Base-by-base conservation (phyloP, 1,284 basidiomycete genomes). In the Pseudozyma hubeiensis region DNA sequence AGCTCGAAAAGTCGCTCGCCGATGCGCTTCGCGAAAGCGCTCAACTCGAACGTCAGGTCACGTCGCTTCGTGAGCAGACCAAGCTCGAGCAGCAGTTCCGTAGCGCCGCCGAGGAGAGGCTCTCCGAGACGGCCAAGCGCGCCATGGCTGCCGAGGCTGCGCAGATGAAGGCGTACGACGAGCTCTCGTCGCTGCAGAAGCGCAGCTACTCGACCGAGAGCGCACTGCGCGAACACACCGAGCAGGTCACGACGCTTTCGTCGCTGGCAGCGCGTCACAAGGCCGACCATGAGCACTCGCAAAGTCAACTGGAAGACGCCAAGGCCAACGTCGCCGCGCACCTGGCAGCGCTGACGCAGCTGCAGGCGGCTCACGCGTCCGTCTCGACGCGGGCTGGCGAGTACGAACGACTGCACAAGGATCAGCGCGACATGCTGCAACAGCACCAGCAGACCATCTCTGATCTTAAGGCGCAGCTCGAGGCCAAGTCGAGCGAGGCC, bases 111-210 rank as follows among this genome's bases (percentile, higher is more conserved):
- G 91, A 94, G 77, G 90, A 92, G 24, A 89, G 91, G 24, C 91
- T 93, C 16, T 85, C 87, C n/a, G 93, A 96, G 60, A 90, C 93
- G 4, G 87, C 89, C 39, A 90, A 91, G 81, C 90, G 93, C 13
- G 92, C 93, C 1, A 93, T 96, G 69, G 87, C 88, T 3, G 87
- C 93, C n/a, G 92, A 96, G 62, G 91, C 92, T 59, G 88, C 90
- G 9, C 91, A 95, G 81, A 89, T 90, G 53, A 89, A 89, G 49
- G 88, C 89, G 2, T 79, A 89, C 33, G 89, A 91, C 72, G 90
- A 91, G 62, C 89, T 94, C 65, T 88, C 89, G 47, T 89, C 90
- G 24, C 86, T 97, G 11, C 92, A 93, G 74, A 88, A 90, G 54
- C 89, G 88, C 55, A 88, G 90, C 64, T 86, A 88, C 41, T 80